Percentiles rank a stretch among this genome's conserved stretches.
These are phyloP conservation scores for Endothia cerciana DNA, from an alignment of 2,329 filamentous ascomycete genomes.

Conservation along the genomic window DNA sequence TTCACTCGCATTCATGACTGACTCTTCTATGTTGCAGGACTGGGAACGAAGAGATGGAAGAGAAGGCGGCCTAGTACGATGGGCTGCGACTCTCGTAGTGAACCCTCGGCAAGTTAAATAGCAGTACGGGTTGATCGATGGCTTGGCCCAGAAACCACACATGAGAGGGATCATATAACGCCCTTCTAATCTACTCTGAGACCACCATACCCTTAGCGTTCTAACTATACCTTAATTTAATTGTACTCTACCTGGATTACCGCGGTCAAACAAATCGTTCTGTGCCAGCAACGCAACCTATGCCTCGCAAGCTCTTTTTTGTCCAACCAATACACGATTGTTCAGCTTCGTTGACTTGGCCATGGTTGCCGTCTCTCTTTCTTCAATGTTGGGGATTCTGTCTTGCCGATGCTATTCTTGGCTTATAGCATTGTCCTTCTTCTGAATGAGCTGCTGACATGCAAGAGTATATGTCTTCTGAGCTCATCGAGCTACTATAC, in stretches of 20 bases:
- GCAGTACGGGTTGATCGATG: not conserved
- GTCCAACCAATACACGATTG: not conserved
- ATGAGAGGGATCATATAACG: not conserved
- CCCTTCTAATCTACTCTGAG: not conserved
- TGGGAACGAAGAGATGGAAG: slow-evolving; percentile 1
- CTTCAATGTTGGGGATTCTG: too few species aligned
- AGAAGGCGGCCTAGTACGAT: not conserved
- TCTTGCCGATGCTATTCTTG: too few species aligned
- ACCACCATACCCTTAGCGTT: not conserved
- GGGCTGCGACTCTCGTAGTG: not conserved
- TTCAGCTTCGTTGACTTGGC: not conserved
- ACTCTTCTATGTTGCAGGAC: not conserved
- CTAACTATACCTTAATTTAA: not conserved
- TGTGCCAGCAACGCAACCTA: not conserved
- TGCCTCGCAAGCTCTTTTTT: not conserved
- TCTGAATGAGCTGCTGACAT: too few species aligned
- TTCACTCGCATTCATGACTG: not conserved
- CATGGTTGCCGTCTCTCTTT: too few species aligned
- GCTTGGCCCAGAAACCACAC: not conserved
- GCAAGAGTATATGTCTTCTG: too few species aligned
- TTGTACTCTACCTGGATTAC: not conserved
- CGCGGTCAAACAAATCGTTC: not conserved
- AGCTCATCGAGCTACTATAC: too few species aligned
- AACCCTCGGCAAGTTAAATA: not conserved
- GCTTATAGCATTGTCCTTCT: too few species aligned